These are phyloP conservation scores for Trametes cingulata DNA, from an alignment of 768 basidiomycete species.

Conservation along the genomic window DNA sequence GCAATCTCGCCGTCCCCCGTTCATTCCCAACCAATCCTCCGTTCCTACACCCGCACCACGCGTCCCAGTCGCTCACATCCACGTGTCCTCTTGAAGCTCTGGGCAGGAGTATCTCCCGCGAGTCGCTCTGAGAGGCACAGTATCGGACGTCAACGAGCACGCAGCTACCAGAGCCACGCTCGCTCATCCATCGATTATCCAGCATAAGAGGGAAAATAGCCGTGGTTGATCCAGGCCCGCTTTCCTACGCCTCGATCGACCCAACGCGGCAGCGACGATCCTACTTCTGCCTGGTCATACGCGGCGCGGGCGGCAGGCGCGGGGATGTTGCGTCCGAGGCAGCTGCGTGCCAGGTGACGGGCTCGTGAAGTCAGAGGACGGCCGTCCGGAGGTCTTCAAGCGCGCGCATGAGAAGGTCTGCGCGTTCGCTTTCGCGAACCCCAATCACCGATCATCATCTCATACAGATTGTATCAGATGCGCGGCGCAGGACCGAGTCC, in stretches of 20 bases:
- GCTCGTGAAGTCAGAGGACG: constrained; percentile 18
- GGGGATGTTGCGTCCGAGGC: not conserved
- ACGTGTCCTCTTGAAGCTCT: not conserved
- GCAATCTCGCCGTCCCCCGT: not conserved
- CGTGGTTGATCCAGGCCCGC: constrained; percentile 13
- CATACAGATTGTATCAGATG: constrained; percentile 25
- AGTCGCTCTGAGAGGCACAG: not conserved
- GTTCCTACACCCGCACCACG: not conserved
- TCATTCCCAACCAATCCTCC: not conserved
- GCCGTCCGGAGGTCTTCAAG: not conserved
- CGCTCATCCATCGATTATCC: constrained; percentile 1
- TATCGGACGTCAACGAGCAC: no score
- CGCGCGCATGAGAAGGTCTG: constrained; percentile 12
- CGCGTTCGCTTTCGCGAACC: constrained; percentile 2
- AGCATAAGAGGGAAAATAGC: constrained; percentile 7
- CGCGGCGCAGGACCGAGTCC: not conserved
- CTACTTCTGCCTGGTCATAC: not conserved
- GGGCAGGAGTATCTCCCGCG: not conserved
- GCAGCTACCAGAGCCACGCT: no score
- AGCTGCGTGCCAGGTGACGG: constrained; percentile 1
- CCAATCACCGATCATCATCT: constrained; percentile 28
- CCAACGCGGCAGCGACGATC: constrained; percentile 18
- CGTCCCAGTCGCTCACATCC: not conserved
- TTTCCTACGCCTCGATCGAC: constrained; percentile 8
- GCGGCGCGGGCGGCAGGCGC: not conserved